Conservation (phyloP, 2,329 filamentous ascomycete species). For the Ploettnerulaceae sp. region DNA sequence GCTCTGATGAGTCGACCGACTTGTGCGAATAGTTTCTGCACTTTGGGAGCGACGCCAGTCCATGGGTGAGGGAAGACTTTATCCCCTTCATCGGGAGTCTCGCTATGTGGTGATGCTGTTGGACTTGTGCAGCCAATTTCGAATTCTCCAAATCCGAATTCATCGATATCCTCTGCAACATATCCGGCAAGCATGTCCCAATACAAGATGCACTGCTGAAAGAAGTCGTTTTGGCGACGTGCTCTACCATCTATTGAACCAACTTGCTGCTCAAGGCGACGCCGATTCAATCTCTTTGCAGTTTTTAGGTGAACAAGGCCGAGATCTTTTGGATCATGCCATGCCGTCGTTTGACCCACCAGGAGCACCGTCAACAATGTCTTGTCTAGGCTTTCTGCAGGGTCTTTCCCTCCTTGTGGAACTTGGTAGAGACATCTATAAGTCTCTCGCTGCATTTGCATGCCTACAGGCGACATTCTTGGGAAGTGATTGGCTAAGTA, state of each 20-base stretch:
- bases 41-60: slow-evolving; percentile 29
- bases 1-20: slow-evolving; percentile 28
- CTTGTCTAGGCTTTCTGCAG: slow-evolving; percentile 45
- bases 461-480: slow-evolving; percentile 45
- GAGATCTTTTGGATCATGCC: slow-evolving; percentile 53
- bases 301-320: slow-evolving; percentile 37
- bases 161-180: slow-evolving; percentile 29
- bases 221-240: slow-evolving; percentile 30
- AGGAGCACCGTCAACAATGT: slow-evolving; percentile 53
- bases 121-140: not conserved
- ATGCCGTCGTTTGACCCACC: slow-evolving; percentile 54
- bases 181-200: slow-evolving; percentile 32
- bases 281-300: slow-evolving; percentile 27
- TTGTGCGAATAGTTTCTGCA: slow-evolving; percentile 28
- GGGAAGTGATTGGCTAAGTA: slow-evolving; percentile 54
- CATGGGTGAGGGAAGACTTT: slow-evolving; percentile 31
- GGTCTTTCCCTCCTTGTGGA: slow-evolving; percentile 45
- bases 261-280: slow-evolving; percentile 23
- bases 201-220: slow-evolving; percentile 32
- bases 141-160: slow-evolving; percentile 21
- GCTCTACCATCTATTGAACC: slow-evolving; percentile 11
- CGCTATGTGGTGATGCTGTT: not conserved
- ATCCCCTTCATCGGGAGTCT: slow-evolving; percentile 7
- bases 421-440: slow-evolving; percentile 39
- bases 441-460: slow-evolving; percentile 43